Conservation (phyloP, 2,329 filamentous ascomycete species). For the Beauveria sp. region DNA sequence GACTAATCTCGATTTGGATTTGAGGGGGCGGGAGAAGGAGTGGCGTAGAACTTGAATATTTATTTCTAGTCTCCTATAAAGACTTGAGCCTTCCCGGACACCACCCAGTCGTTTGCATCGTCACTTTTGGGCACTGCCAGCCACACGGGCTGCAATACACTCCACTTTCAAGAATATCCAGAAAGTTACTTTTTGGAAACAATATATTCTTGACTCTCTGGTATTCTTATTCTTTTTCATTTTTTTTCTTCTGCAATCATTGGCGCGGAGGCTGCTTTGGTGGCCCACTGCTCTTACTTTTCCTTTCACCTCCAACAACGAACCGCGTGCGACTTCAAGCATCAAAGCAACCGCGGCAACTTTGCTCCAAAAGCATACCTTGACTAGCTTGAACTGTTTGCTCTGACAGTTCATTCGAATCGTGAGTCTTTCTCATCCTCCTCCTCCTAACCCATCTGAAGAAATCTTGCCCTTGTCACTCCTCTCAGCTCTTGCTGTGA, state of each 20-base stretch:
- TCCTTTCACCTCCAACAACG: neutral
- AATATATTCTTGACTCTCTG: neutral
- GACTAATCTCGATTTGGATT: neutral
- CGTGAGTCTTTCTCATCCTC: neutral
- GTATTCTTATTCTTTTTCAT: too few relatives aligned
- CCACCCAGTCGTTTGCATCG: neutral
- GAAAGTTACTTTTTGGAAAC: neutral
- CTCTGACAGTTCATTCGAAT: neutral
- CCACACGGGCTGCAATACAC: neutral
- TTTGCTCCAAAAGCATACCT: neutral
- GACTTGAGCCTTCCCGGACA: neutral
- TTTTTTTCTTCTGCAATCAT: neutral
- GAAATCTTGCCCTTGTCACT: neutral
- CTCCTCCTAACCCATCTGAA: too few relatives aligned
- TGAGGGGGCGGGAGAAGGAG: neutral
- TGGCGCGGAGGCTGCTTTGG: neutral
- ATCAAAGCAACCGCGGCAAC: neutral
- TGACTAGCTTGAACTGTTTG: neutral
- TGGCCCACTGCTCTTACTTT: neutral
- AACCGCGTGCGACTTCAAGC: neutral
- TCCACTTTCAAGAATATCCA: neutral
- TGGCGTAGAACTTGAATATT: neutral
- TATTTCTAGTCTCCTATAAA: neutral
- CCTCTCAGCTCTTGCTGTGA: too few relatives aligned
- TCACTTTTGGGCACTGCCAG: neutral